Conservation (phyloP, 2,329 filamentous ascomycete genomes). For the Hymenoscyphus scutula region DNA sequence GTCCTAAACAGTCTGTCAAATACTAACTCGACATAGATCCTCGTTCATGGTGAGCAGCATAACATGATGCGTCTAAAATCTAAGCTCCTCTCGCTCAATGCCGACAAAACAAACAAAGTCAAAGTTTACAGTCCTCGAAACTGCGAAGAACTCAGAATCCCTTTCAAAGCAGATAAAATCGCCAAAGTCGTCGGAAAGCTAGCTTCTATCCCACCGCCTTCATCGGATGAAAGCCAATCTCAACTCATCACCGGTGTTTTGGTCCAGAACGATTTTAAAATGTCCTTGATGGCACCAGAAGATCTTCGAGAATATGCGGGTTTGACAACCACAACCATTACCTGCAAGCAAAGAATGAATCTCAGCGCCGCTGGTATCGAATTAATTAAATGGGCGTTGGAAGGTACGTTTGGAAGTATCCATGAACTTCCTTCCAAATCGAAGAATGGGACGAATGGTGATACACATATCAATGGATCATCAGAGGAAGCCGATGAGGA, state of each 20-base stretch:
- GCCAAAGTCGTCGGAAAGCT: constrained; percentile 95
- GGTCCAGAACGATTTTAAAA: constrained; percentile 96
- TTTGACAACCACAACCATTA: constrained; percentile 91
- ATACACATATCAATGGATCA: constrained; percentile 39
- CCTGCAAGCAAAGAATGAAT: constrained; percentile 86
- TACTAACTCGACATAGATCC: constrained; percentile 58
- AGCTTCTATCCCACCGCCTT: constrained; percentile 68
- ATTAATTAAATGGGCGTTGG: constrained; percentile 88
- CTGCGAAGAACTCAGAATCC: constrained; percentile 90
- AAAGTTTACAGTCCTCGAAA: constrained; percentile 95
- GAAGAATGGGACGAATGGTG: constrained; percentile 43
- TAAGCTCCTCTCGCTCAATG: constrained; percentile 88
- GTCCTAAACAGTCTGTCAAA: background rate
- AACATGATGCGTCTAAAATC: constrained; percentile 98
- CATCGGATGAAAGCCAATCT: constrained; percentile 44
- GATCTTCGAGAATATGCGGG: constrained; percentile 95
- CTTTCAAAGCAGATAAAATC: constrained; percentile 92
- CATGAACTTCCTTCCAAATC: constrained; percentile 53
- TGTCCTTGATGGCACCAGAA: constrained; percentile 94
- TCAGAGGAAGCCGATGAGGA: constrained; percentile 64
- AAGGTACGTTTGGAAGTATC: constrained; percentile 88
- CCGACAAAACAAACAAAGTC: constrained; percentile 70
- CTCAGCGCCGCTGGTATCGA: constrained; percentile 87
- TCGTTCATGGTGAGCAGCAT: constrained; percentile 95
- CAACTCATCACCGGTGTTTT: constrained; percentile 82